These are phyloP conservation scores for Ophryocystis elektroscirrha DNA, from an alignment of 169 alveolate genomes.

Conservation along the genomic window DNA sequence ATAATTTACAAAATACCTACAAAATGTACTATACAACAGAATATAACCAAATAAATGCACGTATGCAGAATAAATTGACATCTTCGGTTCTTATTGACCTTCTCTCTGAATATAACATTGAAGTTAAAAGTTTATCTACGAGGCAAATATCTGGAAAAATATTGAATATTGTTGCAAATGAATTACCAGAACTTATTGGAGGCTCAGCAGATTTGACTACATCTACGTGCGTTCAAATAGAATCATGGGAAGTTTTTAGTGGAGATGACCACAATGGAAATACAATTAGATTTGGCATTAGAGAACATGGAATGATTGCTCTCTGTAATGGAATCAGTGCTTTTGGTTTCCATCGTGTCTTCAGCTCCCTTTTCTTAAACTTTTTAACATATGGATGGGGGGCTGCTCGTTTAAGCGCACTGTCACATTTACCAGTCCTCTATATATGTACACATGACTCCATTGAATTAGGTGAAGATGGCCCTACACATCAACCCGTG, in stretches of 20 bases:
- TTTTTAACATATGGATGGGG: conserved; percentile 41
- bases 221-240: conserved; percentile 26
- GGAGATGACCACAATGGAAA: conserved; percentile 7
- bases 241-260: conserved; percentile 10
- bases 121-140: conserved; percentile 5
- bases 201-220: conserved; percentile 47
- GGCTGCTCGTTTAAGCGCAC: conserved; percentile 35
- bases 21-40: not conserved
- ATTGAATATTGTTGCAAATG: conserved; percentile 9
- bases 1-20: not conserved
- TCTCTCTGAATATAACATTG: not conserved
- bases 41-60: not conserved
- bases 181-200: conserved; percentile 35
- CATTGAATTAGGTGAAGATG: conserved; percentile 46
- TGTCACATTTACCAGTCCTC: conserved; percentile 28
- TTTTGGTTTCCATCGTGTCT: conserved; percentile 38
- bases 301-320: conserved; percentile 51
- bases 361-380: conserved; percentile 39
- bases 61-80: not conserved
- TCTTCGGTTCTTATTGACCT: not conserved
- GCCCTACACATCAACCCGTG: conserved; percentile 50
- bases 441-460: conserved; percentile 48
- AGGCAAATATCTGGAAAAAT: conserved; percentile 8
- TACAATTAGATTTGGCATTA: conserved; percentile 32
- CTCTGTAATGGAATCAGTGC: conserved; percentile 33